Base-by-base conservation (phyloP, 768 basidiomycete genomes). In the Daedaleopsis nitida region DNA sequence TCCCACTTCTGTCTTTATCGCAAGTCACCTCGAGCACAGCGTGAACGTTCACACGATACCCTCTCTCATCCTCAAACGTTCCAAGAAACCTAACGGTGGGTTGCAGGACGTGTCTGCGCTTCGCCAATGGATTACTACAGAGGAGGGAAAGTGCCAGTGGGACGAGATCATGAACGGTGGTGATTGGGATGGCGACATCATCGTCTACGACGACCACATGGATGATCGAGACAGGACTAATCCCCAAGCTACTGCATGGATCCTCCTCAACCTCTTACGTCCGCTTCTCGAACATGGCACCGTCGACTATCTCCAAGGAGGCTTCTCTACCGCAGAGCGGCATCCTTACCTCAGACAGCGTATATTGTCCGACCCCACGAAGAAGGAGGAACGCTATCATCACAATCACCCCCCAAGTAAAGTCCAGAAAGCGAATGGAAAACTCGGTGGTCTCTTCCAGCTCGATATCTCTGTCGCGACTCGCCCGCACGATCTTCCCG, bases 61-160 rank as follows among this genome's bases (percentile, higher is more conserved):
- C 0, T 90, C 92, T 24, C 85, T 97, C 68, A 94, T 97, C 69
- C 85, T 95, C 66, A 94, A 94, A 73, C 87, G 94, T 19, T 88
- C 83, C 64, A 81, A 86, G 62, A 91, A 90, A 70, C 84, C 88
- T 2, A 86, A 83, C 35, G 85, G 82, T 64, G 86, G 83, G 1
- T 84, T 92, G 65, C 85, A 83, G 57, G 81, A 81, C 34, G 75
- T 92, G 50, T 83, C 87, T 64, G 81, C 87, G 0, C 76, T 96
- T 57, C 85, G 87, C 52, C 87, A 90, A 68, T 96, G 88, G 70
- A 84, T 94, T 68, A 93, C 89, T 5, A 92, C 91, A 1, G 88
- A 93, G 52, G 77, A 82, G 34, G 90, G 88, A 34, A 89, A 86
- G 71, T 76, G 75, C 11, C 77, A 78, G 24, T 96, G 93, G 92